A percentile compares a stretch with the other conserved stretches of the same genome.
Evolutionary conservation across 2,329 filamentous ascomycete species (phyloP).

Genomic region (Geosmithia flava): DNA sequence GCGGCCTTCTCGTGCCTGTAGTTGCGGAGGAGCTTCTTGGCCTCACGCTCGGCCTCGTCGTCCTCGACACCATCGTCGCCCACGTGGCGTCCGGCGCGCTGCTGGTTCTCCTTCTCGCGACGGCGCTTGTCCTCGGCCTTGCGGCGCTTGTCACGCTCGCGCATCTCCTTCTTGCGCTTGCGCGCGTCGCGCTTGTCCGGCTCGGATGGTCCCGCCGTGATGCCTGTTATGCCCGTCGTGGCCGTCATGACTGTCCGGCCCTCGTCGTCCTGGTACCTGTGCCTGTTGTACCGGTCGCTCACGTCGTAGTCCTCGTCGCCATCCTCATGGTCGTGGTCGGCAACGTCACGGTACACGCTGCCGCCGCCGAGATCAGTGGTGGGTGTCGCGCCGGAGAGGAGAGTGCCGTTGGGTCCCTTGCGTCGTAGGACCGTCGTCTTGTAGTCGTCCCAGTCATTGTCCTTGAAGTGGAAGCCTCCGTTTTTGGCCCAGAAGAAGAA

Average conservation of each 20-base stretch:
- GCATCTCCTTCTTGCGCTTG: constrained; percentile 31
- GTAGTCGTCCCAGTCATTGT: constrained; percentile 96
- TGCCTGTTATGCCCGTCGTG: constrained; percentile 34
- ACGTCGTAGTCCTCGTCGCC: constrained; percentile 47
- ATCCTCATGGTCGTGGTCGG: constrained; percentile 25
- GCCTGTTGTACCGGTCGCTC: constrained; percentile 52
- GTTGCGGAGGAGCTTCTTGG: constrained; percentile 57
- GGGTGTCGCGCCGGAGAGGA: constrained; percentile 70
- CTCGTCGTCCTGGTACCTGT: constrained; percentile 22
- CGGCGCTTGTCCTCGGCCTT: background rate
- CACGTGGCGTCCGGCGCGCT: constrained; percentile 23
- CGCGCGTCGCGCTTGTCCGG: constrained; percentile 36
- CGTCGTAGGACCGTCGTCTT: constrained; percentile 86
- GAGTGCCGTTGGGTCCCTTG: constrained; percentile 78
- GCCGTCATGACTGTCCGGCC: constrained; percentile 32
- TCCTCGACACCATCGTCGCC: constrained; percentile 47
- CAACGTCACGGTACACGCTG: constrained; percentile 67
- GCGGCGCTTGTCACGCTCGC: constrained; percentile 21
- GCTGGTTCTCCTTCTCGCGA: constrained; percentile 26
- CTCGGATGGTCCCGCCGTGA: constrained; percentile 43
- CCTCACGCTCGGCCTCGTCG: constrained; percentile 49
- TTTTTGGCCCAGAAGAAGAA: constrained; percentile 99
- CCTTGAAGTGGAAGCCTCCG: constrained; percentile 77
- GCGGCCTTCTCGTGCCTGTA: constrained; percentile 84
- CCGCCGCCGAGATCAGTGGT: constrained; percentile 80